Percentiles rank a stretch among this genome's conserved stretches.
Conservation (phyloP, 345 rosid species). For the Aquilaria malaccensis region DNA sequence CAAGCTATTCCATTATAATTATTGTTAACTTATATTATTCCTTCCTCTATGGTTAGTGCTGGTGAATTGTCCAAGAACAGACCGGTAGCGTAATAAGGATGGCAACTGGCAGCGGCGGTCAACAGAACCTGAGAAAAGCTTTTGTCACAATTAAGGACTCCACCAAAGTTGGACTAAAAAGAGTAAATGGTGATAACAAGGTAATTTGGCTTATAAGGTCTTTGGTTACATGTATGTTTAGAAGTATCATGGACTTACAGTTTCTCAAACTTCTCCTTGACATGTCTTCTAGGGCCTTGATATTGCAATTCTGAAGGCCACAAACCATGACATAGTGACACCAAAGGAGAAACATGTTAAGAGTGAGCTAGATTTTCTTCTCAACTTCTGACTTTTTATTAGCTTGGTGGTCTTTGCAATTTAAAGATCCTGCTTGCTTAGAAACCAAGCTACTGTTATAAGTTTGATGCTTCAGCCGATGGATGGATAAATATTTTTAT, state of each 20-base stretch:
- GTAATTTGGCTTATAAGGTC: slow-evolving; percentile 6
- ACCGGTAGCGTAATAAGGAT: slow-evolving; percentile 15
- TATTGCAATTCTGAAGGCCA: slow-evolving; percentile 39
- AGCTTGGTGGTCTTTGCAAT: too few relatives aligned
- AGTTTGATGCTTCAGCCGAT: too few relatives aligned
- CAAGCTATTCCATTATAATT: too few relatives aligned
- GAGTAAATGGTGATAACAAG: slow-evolving; percentile 28
- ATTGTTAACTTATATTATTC: too few relatives aligned
- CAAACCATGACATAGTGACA: slow-evolving; percentile 24
- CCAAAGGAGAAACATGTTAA: slow-evolving; percentile 34
- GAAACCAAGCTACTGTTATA: too few relatives aligned
- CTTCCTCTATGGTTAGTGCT: too few relatives aligned
- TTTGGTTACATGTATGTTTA: neutral
- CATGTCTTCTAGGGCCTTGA: slow-evolving; percentile 21
- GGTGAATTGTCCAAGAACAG: too few relatives aligned
- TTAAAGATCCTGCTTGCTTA: too few relatives aligned
- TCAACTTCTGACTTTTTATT: neutral
- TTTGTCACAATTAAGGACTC: slow-evolving; percentile 32
- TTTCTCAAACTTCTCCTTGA: neutral
- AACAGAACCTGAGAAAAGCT: slow-evolving; percentile 24
- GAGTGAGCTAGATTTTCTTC: slow-evolving; percentile 19
- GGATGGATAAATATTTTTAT: too few relatives aligned
- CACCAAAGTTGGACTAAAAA: slow-evolving; percentile 31
- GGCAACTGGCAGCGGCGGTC: slow-evolving; percentile 21
- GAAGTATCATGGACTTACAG: neutral